These are phyloP conservation scores for Epithemia pelagica DNA, from an alignment of 108 stramenopile species.

Conservation along the genomic window DNA sequence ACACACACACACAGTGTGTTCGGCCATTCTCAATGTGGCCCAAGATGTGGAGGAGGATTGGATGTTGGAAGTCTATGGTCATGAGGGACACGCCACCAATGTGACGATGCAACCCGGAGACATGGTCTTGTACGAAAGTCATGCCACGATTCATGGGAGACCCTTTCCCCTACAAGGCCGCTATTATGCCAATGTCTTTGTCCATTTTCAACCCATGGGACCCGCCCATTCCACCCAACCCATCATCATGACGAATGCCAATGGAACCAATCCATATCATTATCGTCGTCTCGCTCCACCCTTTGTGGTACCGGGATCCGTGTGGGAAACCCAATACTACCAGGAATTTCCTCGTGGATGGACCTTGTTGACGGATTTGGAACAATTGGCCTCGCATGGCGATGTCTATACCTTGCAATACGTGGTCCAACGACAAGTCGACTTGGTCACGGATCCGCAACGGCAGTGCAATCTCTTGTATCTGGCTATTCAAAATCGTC, in stretches of 20 bases:
- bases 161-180: conserved; percentile 83
- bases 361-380: neutral
- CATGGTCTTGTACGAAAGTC: conserved; percentile 86
- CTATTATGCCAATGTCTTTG: conserved; percentile 41
- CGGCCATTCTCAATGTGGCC: conserved; percentile 66
- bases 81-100: conserved; percentile 80
- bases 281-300: conserved; percentile 38
- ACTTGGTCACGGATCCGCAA: neutral
- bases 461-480: neutral
- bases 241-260: conserved; percentile 14
- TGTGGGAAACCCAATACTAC: conserved; percentile 11
- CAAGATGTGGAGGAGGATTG: conserved; percentile 91
- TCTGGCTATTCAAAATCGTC: neutral
- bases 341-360: neutral
- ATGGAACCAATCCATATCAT: neutral
- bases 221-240: conserved; percentile 13
- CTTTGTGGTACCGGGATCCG: conserved; percentile 37
- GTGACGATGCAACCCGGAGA: conserved; percentile 84
- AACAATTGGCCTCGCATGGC: neutral
- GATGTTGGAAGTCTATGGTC: conserved; percentile 87
- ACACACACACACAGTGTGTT: conserved; percentile 37
- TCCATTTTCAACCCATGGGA: conserved; percentile 64
- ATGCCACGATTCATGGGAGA: conserved; percentile 85
- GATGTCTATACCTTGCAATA: neutral
- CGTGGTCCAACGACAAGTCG: neutral